phyloP scores from a whole-genome alignment of 169 alveolate species.

The Toxoplasma gondii region DNA sequence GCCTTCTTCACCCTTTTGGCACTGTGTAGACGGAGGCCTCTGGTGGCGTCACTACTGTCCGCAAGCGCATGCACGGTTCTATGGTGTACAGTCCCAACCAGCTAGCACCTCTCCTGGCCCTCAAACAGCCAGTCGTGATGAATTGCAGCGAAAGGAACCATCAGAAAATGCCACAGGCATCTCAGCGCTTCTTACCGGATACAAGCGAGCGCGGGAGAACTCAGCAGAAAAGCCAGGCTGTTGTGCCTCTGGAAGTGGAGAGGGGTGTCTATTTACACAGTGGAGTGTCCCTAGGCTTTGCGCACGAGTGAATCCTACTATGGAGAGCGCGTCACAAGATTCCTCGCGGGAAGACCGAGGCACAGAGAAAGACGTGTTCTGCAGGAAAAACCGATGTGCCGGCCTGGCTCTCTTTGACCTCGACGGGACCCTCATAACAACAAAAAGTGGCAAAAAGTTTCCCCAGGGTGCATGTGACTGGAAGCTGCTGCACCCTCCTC shows the following conservation, averaged over 20 bases:
- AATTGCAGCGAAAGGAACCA: neutral
- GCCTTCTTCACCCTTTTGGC: slow-evolving; percentile 28
- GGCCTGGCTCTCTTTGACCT: slow-evolving; percentile 66
- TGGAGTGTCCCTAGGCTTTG: neutral
- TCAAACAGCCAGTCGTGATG: neutral
- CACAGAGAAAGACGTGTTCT: neutral
- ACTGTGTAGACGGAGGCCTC: neutral
- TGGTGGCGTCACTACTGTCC: slow-evolving; percentile 47
- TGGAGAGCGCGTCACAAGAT: too few species aligned
- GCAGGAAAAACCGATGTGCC: slow-evolving; percentile 9
- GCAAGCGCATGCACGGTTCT: slow-evolving; percentile 3
- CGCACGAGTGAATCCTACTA: neutral
- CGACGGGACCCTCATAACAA: slow-evolving; percentile 69
- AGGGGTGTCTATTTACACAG: neutral
- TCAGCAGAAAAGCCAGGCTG: neutral
- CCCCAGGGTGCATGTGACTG: slow-evolving; percentile 61
- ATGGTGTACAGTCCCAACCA: neutral
- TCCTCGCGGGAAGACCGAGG: neutral
- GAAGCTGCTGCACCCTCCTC: slow-evolving; percentile 43
- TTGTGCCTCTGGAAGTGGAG: neutral
- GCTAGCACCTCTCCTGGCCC: neutral
- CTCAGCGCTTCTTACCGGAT: neutral
- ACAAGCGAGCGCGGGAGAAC: neutral
- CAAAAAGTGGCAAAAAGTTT: slow-evolving; percentile 68
- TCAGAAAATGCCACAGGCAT: neutral